These are phyloP conservation scores for Aspergillus pseudonomiae DNA, from an alignment of 2,329 filamentous ascomycete species.

Conservation along the genomic window DNA sequence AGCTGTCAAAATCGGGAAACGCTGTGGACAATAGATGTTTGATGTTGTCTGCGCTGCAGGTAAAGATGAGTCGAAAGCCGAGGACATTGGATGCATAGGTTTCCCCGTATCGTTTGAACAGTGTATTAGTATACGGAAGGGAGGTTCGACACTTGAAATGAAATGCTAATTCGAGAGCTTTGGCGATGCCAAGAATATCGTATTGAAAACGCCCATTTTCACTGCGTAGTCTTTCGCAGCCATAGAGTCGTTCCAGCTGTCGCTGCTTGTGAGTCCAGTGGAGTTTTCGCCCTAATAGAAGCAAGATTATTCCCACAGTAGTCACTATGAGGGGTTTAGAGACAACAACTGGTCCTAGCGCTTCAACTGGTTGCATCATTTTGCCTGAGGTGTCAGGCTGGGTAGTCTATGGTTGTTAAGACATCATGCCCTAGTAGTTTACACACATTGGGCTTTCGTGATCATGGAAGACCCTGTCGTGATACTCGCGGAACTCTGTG, in stretches of 20 bases:
- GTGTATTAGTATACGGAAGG: slow-evolving; percentile 6
- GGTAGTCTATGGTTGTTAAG: not conserved
- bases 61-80: slow-evolving; percentile 14
- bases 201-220: not conserved
- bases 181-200: slow-evolving; percentile 7
- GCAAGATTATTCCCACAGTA: not conserved
- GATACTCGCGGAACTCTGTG: not conserved
- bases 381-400: not conserved
- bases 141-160: slow-evolving; percentile 6
- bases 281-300: not conserved
- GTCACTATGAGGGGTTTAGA: not conserved
- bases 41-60: slow-evolving; percentile 13
- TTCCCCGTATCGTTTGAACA: slow-evolving; percentile 13
- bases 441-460: not conserved
- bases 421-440: not conserved
- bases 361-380: not conserved
- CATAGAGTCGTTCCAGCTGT: not conserved
- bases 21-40: slow-evolving; percentile 13
- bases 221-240: not conserved
- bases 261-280: not conserved
- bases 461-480: not conserved
- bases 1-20: slow-evolving; percentile 17
- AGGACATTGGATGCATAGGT: slow-evolving; percentile 16
- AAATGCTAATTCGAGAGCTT: not conserved
- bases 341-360: not conserved